Evolutionary conservation across 163 green algal species (phyloP), one percentile per base, ranked within the genome.

Genomic region (Scenedesmus sp.): DNA sequence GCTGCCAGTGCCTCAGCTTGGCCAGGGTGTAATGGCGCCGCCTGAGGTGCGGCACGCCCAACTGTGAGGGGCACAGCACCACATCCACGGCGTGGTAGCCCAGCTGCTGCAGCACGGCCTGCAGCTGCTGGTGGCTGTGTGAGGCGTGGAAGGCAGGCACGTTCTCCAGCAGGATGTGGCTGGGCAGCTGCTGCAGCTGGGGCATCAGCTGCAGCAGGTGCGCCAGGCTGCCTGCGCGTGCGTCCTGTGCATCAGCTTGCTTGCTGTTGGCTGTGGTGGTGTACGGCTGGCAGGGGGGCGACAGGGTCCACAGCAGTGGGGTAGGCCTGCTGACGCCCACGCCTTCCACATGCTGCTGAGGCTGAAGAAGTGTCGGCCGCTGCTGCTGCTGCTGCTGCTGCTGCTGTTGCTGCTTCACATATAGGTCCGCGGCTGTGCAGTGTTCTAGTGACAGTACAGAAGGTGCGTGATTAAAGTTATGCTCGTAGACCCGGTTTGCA

Each of bases 91-190:
- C n/a, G 2, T 91, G 56, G 23, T 70, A 85, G 23, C 60, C 73
- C 67, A 91, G 60, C 23, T 81, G 57, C n/a, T 46, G 54, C 15
- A 89, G 62, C 34, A 89, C 62, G 2, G n/a, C 56, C 2, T 1
- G 12, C 84, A 70, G 67, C 13, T 89, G 84, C 84, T 89, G 84
- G 62, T 89, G 67, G n/a, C 60, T 81, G 4, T 55, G 73, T 46
- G 84, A 89, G 12, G 12, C 60, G 12, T 81, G 74, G 26, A 89
- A 89, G 18, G 12, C 34, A 10, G 23, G n/a, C 18, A 89, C 84
- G 74, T 89, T 89, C 84, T 89, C 84, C 62, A 89, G 84, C 84
- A 89, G 15, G 54, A 89, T 52, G 60, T 89, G 84, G 20, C 59
- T 89, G 60, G 84, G 84, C 46, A 56, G 84, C n/a, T 54, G 55